A percentile compares a stretch with the other conserved stretches of the same genome.
Evolutionary conservation across 768 basidiomycete species (phyloP).

Genomic region (Ephemerocybe angulata): DNA sequence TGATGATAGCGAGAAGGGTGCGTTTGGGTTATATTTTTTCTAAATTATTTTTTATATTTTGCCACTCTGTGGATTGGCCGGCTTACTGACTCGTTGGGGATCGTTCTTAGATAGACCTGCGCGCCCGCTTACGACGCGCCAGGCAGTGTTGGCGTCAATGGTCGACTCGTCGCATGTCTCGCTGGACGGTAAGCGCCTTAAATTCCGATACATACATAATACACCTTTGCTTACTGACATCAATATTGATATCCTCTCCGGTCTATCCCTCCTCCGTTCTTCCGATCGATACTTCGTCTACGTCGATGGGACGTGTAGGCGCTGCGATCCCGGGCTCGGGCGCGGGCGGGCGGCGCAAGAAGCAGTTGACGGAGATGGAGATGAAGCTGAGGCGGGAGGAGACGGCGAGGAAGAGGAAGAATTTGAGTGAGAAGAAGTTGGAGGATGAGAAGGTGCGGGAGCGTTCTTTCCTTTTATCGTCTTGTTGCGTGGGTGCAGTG

Average conservation of each 20-base stretch:
- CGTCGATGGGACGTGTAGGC: too few relatives aligned
- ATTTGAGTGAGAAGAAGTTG: constrained; percentile 76
- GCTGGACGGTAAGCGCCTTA: too few relatives aligned
- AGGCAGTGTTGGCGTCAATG: constrained; percentile 69
- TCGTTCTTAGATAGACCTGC: constrained; percentile 4
- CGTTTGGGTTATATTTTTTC: too few relatives aligned
- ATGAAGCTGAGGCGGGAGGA: constrained; percentile 74
- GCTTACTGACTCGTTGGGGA: too few relatives aligned
- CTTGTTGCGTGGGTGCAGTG: neutral
- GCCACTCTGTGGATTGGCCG: neutral
- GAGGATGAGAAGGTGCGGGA: constrained; percentile 70
- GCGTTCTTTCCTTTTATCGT: neutral
- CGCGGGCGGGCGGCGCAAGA: constrained; percentile 49
- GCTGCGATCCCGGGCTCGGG: too few relatives aligned
- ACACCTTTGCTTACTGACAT: too few relatives aligned
- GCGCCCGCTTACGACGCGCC: constrained; percentile 52
- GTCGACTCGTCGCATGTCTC: constrained; percentile 69
- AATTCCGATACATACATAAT: too few relatives aligned
- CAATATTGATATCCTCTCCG: neutral
- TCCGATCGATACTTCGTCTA: too few relatives aligned
- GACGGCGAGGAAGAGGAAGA: constrained; percentile 76
- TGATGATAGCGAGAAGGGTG: constrained; percentile 17
- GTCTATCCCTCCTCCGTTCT: constrained; percentile 3
- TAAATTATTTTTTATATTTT: too few relatives aligned
- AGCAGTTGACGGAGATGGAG: constrained; percentile 65